Evolutionary conservation across 768 basidiomycete species (phyloP), one percentile per base, ranked within the genome.

Genomic region (Boletus rubescentipes): DNA sequence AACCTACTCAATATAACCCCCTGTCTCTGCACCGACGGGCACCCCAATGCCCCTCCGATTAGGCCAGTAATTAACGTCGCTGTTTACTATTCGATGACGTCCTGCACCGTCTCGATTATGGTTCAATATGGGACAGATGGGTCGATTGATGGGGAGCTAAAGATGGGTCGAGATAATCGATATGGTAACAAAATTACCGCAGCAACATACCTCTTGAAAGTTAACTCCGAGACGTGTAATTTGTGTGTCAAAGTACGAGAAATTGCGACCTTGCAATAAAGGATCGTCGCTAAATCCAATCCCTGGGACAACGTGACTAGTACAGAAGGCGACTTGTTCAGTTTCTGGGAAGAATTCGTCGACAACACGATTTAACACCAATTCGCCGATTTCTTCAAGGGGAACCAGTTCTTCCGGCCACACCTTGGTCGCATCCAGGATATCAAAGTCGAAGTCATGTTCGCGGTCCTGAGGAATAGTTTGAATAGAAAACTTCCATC

Each of bases 251-350:
- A 86, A 82, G 73, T 95, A 94, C 0, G 85, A 87, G 71, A 93
- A 93, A 72, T 91, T 92, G 37, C 93, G 79, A 5, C 87, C 86
- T 72, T 89, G 87, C n/a, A 93, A 75, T 26, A 93, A 72, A 4
- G 90, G 90, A 61, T 92, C 89, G 65, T 89, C 80, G 61, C 83
- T 85, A 64, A 87, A 86, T 8, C 83, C 84, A 48, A 86, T 85
- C 8, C 83, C 84, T 5, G 84, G 85, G 9, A 86, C 84, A 29
- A 75, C 60, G 34, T 76, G 74, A 21, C 65, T 62, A 1, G 91
- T 95, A 69, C 90, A 95, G 70, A 93, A 95, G 0, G 92, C 93
- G 48, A 86, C 86, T 70, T 93, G 92, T 71, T 96, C 93, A 7
- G 84, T 84, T 73, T 95, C 91, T 11, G 91, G 73, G 73, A 94